Base-by-base conservation (phyloP, 2,329 filamentous ascomycete species). In the Sclerotinia subarctica region DNA sequence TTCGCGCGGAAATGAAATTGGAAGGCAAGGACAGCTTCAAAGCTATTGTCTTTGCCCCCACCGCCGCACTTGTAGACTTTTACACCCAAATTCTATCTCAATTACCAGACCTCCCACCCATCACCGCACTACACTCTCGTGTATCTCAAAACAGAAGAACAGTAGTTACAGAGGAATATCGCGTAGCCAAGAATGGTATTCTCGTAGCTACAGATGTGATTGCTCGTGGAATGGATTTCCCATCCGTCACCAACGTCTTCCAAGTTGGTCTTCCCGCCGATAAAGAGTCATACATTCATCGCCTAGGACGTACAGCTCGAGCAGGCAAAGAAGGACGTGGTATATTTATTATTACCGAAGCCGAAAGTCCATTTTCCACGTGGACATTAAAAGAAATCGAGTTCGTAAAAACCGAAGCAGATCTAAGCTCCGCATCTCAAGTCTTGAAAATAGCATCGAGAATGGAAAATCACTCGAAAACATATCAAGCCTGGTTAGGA, bases 1-100 rank as follows among this genome's bases (percentile, higher is more conserved):
- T 89, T 58, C 81, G 88, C 66, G 84, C 85, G 47, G 88, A 90
- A 73, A 78, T 83, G n/a, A 73, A 82, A 42, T 80, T 81, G 32
- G 77, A 80, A 26, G 74, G 72, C 2, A 73, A 78, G 71, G 75
- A 78, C 70, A 80, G 82, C 70, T 97, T 98, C 86, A 99, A 99
- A 84, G 92, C 93, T n/a, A 96, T 99, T 69, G 82, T 97, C 53
- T 99, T 97, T 81, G 90, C 94, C 78, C 91, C 91, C 74, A 92
- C 90, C 29, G 96, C 91, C 0, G 85, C 86, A 32, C 84, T 90
- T 71, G 91, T 93, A 56, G 83, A 88, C 68, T 81, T 93, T 59
- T 87, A 87, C 29, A 81, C 84, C 26, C 81, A 84, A 21, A 80
- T 90, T 29, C 86, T 93, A 64, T 64, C 69, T 5, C 63, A 60